Conservation (phyloP, 306 rosid genomes). For the Purshia tridentata region DNA sequence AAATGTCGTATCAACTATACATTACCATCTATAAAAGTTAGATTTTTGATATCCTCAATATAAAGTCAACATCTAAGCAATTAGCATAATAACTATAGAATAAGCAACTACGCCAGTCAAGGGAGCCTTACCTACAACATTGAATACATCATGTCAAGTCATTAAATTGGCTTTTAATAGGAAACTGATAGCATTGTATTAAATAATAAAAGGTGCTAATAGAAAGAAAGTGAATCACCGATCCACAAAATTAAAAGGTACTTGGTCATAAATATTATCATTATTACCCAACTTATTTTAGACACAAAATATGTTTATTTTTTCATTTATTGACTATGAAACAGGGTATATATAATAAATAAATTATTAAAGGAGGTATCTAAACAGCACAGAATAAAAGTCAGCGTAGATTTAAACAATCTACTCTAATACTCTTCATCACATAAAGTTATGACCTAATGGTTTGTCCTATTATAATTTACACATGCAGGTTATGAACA, state of each 20-base stretch:
- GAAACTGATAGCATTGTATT: not conserved
- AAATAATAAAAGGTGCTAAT: not conserved
- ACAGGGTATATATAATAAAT: not conserved
- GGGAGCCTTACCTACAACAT: not conserved
- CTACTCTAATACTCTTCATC: not conserved
- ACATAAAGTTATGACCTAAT: not conserved
- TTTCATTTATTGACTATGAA: not conserved
- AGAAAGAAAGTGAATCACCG: not conserved
- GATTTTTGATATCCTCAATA: constrained; percentile 17
- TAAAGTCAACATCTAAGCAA: constrained; percentile 13
- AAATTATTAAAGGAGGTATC: not conserved
- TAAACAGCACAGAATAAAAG: not conserved
- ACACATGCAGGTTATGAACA: constrained; percentile 1
- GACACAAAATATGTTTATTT: no score
- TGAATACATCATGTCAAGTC: not conserved
- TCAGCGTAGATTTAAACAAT: not conserved
- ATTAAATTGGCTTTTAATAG: not conserved
- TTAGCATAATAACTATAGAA: constrained; percentile 16
- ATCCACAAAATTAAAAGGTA: not conserved
- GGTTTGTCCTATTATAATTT: not conserved
- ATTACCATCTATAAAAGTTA: not conserved
- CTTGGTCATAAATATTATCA: not conserved
- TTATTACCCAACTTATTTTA: not conserved
- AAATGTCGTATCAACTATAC: constrained; percentile 17
- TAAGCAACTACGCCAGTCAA: constrained; percentile 5